Percentiles rank a stretch among this genome's conserved stretches.
phyloP scores from a whole-genome alignment of 495 filamentous ascomycete genomes.

The Hypoxylon perforatum region DNA sequence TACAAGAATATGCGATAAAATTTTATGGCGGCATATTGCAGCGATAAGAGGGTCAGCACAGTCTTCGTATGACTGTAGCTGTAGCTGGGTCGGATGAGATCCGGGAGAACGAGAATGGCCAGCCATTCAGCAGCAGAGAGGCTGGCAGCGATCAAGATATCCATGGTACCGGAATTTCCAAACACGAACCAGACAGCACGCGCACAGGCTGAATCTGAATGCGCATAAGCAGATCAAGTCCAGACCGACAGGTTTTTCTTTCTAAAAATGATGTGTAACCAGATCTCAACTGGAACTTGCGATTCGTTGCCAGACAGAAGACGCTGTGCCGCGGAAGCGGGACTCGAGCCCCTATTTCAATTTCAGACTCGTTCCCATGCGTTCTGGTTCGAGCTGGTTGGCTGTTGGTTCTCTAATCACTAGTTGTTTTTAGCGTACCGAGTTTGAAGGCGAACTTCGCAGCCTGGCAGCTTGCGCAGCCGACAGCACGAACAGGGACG shows the following conservation, averaged over 20 bases:
- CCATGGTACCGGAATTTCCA: constrained; percentile 1
- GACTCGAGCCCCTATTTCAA: constrained; percentile 14
- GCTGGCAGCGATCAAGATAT: neutral
- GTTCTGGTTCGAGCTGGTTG: neutral
- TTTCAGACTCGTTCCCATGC: neutral
- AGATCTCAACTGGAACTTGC: neutral
- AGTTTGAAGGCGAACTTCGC: neutral
- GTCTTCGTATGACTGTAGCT: neutral
- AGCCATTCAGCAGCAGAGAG: neutral
- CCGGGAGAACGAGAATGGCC: neutral
- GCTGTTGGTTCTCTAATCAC: neutral
- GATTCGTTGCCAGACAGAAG: neutral
- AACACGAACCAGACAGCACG: neutral
- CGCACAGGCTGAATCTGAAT: neutral
- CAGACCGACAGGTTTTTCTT: neutral
- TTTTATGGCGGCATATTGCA: constrained; percentile 30
- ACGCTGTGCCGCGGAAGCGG: neutral
- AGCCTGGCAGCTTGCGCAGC: neutral
- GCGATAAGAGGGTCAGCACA: constrained; percentile 3
- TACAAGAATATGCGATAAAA: constrained; percentile 39
- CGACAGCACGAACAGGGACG: neutral
- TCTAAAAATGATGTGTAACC: neutral
- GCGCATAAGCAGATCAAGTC: neutral
- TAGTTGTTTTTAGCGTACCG: neutral
- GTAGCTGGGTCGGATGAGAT: neutral